Evolutionary conservation across 2,329 filamentous ascomycete species (phyloP).

Genomic region (Passalora sequoiae): DNA sequence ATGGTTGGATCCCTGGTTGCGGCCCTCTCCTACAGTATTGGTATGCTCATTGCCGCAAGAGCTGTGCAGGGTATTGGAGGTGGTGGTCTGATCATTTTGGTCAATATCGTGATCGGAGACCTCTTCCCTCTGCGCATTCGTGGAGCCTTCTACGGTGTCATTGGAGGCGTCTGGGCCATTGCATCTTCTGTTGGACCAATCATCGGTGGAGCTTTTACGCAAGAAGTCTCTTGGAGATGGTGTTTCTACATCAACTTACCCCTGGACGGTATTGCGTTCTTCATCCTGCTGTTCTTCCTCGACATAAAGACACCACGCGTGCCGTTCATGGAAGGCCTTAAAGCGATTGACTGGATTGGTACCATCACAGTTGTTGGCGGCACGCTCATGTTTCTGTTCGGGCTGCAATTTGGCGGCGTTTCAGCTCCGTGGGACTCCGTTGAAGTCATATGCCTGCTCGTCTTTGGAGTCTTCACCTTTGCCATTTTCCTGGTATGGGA

Average conservation of each 20-base stretch:
- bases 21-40: conserved; percentile 53
- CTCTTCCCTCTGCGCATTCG: conserved; percentile 55
- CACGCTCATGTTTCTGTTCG: conserved; percentile 80
- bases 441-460: conserved; percentile 68
- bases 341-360: conserved; percentile 62
- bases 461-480: conserved; percentile 61
- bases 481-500: conserved; percentile 68
- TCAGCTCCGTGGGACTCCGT: conserved; percentile 69
- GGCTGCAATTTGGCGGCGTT: conserved; percentile 77
- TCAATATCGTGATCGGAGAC: conserved; percentile 61
- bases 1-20: conserved; percentile 57
- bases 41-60: conserved; percentile 58
- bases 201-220: conserved; percentile 62
- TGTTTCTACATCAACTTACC: conserved; percentile 60
- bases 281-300: conserved; percentile 57
- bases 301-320: conserved; percentile 64
- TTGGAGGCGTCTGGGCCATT: conserved; percentile 63
- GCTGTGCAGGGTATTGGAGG: conserved; percentile 60
- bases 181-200: conserved; percentile 62
- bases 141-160: conserved; percentile 59
- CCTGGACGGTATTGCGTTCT: conserved; percentile 54
- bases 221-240: conserved; percentile 61
- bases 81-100: conserved; percentile 59
- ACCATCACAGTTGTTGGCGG: conserved; percentile 65
- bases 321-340: conserved; percentile 56